Conservation (phyloP, 768 basidiomycete species). For the Boletus pseudopeckii region DNA sequence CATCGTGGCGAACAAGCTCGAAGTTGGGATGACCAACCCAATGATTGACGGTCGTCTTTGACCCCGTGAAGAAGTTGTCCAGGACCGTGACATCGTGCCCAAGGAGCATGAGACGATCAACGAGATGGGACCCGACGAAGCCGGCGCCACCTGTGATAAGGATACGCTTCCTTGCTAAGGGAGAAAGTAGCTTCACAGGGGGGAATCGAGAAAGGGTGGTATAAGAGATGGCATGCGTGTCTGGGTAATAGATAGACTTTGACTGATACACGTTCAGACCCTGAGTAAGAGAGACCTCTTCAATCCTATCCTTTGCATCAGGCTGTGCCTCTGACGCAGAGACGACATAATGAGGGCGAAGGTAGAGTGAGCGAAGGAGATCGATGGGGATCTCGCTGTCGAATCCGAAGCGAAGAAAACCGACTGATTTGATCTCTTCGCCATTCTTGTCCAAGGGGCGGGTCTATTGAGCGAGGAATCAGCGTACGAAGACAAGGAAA, state of each 20-base stretch:
- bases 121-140: constrained; percentile 98
- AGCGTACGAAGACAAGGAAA: background rate
- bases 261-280: constrained; percentile 60
- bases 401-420: constrained; percentile 85
- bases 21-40: constrained; percentile 99
- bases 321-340: constrained; percentile 37
- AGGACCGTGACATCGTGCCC: constrained; percentile 97
- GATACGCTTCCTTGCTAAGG: constrained; percentile 77
- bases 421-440: constrained; percentile 72
- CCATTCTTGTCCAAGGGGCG: constrained; percentile 72
- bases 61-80: constrained; percentile 99
- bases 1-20: constrained; percentile 95
- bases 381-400: constrained; percentile 81
- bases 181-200: constrained; percentile 83
- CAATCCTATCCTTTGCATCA: constrained; percentile 38
- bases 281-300: constrained; percentile 38
- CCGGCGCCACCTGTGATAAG: constrained; percentile 97
- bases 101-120: constrained; percentile 95
- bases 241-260: constrained; percentile 82
- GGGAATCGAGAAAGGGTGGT: constrained; percentile 90
- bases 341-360: constrained; percentile 73
- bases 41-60: constrained; percentile 92
- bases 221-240: constrained; percentile 82
- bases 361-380: constrained; percentile 81
- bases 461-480: constrained; percentile 39